These are phyloP conservation scores for Ganoderma resinaceum DNA, from an alignment of 1,284 basidiomycete genomes.

Conservation along the genomic window DNA sequence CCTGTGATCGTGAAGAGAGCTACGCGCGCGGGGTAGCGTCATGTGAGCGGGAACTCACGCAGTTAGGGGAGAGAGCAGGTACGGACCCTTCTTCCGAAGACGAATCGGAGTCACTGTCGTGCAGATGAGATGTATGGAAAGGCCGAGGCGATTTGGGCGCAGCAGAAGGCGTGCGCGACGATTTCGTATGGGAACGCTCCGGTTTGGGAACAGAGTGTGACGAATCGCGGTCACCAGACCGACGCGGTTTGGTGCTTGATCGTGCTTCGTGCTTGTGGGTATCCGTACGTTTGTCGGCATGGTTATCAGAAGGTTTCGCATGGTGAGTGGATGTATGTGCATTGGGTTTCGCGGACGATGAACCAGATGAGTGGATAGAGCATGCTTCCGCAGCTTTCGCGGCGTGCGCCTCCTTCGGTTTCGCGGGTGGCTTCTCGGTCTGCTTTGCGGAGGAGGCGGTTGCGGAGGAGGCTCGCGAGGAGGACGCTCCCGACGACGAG, in stretches of 20 bases:
- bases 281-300: constrained; percentile 10
- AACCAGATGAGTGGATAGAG: constrained; percentile 3
- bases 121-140: constrained; percentile 19
- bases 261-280: constrained; percentile 16
- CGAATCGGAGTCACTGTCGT: constrained; percentile 32
- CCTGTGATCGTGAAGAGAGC: constrained; percentile 20
- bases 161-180: constrained; percentile 18
- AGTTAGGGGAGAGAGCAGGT: neutral
- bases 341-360: constrained; percentile 8
- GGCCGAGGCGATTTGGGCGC: constrained; percentile 19
- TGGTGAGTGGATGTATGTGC: neutral
- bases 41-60: constrained; percentile 13
- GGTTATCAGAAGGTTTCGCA: constrained; percentile 11
- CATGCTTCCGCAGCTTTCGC: constrained; percentile 13
- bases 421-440: constrained; percentile 14
- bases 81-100: constrained; percentile 31
- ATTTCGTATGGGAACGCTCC: constrained; percentile 20
- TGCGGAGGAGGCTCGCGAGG: constrained; percentile 17
- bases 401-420: constrained; percentile 9
- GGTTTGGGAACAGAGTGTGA: constrained; percentile 23
- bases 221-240: constrained; percentile 21
- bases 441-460: constrained; percentile 24
- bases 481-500: constrained; percentile 18
- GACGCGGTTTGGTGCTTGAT: constrained; percentile 14
- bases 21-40: constrained; percentile 10